Conservation (phyloP, 768 basidiomycete genomes). For the Xerocomellus chrysenteron region DNA sequence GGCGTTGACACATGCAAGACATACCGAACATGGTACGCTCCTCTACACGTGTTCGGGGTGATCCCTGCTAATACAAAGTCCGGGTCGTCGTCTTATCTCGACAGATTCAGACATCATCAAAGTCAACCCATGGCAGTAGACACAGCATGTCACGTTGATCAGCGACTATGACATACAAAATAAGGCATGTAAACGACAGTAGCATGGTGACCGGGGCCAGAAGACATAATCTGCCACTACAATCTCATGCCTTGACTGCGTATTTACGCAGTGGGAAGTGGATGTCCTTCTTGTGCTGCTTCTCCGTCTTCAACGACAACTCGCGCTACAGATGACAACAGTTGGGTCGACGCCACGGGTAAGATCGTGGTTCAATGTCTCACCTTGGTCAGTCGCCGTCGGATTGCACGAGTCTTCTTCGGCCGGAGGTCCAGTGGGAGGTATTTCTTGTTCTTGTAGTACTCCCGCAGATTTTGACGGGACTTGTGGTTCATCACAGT, state of each 20-base stretch:
- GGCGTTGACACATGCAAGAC: constrained; percentile 18
- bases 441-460: constrained; percentile 97
- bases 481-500: constrained; percentile 99
- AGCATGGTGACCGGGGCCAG: constrained; percentile 7
- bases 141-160: constrained; percentile 35
- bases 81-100: background rate
- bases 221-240: constrained; percentile 21
- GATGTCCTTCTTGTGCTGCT: constrained; percentile 90
- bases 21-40: constrained; percentile 15
- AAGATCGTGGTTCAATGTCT: constrained; percentile 22
- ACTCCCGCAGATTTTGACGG: constrained; percentile 94
- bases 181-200: constrained; percentile 31
- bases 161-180: constrained; percentile 42
- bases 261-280: constrained; percentile 95
- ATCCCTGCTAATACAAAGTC: background rate
- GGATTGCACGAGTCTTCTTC: constrained; percentile 99
- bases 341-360: constrained; percentile 2
- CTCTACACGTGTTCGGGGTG: constrained; percentile 28
- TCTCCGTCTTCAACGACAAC: constrained; percentile 80
- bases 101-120: no score
- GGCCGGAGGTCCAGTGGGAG: constrained; percentile 94
- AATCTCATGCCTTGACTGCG: constrained; percentile 84
- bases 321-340: constrained; percentile 60
- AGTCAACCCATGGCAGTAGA: constrained; percentile 12
- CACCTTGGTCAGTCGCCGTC: constrained; percentile 90